Conservation (phyloP, 2,329 filamentous ascomycete genomes). For the Chaetomiaceae sp. region DNA sequence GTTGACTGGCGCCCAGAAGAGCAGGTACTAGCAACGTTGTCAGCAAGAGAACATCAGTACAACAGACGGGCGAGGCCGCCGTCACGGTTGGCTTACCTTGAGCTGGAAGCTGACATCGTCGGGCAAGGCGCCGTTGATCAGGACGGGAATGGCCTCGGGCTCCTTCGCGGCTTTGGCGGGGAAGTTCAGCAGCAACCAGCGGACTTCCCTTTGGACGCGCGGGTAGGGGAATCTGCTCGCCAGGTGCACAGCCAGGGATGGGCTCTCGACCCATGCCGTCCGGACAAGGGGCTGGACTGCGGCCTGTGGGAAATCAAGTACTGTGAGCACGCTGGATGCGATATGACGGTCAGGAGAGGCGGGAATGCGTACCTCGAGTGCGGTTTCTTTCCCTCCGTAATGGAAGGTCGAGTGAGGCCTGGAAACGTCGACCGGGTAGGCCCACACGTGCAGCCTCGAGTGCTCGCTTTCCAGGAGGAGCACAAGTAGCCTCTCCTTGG, state of each 20-base stretch:
- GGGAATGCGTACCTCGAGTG: conserved; percentile 36
- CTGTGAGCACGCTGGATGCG: background rate
- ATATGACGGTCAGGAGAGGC: no score
- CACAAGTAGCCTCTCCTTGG: conserved; percentile 79
- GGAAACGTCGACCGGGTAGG: conserved; percentile 66
- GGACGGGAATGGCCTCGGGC: conserved; percentile 74
- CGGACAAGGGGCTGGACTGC: conserved; percentile 62
- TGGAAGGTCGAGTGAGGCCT: conserved; percentile 36
- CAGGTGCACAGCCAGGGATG: conserved; percentile 83
- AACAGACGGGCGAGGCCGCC: background rate
- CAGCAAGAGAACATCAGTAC: conserved; percentile 15
- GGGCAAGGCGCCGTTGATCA: conserved; percentile 73
- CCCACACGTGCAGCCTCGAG: conserved; percentile 80
- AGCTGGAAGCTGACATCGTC: conserved; percentile 78
- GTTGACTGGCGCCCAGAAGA: conserved; percentile 91
- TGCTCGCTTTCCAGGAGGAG: conserved; percentile 81
- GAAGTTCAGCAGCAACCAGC: conserved; percentile 74
- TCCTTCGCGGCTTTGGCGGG: conserved; percentile 78
- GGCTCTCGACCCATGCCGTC: conserved; percentile 82
- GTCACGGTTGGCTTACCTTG: conserved; percentile 53
- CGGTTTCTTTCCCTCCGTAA: conserved; percentile 37
- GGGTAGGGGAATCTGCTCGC: conserved; percentile 72
- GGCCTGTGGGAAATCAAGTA: conserved; percentile 38
- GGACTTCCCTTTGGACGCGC: conserved; percentile 69
- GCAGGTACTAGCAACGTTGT: conserved; percentile 61